A percentile compares a stretch with the other conserved stretches of the same genome.
These are phyloP conservation scores for Beverwykella pulmonaria DNA, from an alignment of 495 filamentous ascomycete genomes.

Conservation along the genomic window DNA sequence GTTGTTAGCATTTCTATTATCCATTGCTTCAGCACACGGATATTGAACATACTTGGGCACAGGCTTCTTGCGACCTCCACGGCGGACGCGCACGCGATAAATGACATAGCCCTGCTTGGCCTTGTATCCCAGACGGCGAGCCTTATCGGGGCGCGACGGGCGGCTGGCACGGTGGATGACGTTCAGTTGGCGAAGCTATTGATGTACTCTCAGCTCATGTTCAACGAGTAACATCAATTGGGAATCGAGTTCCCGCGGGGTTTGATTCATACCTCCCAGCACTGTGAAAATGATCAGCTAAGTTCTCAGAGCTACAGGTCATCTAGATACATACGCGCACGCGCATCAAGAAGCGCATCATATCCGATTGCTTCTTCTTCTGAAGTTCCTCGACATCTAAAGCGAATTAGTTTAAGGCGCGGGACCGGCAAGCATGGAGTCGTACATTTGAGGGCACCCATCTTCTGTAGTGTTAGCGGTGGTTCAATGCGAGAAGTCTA, in stretches of 20 bases:
- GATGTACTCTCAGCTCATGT: constrained; percentile 97
- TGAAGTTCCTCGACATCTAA: constrained; percentile 95
- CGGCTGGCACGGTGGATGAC: constrained; percentile 98
- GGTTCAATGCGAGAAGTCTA: constrained; percentile 1
- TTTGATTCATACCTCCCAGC: constrained; percentile 93
- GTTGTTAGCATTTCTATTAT: constrained; percentile 22
- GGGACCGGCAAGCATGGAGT: not conserved
- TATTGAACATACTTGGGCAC: constrained; percentile 48
- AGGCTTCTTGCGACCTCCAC: constrained; percentile 96
- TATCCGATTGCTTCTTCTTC: constrained; percentile 99
- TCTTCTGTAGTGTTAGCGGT: constrained; percentile 40
- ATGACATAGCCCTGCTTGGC: constrained; percentile 99
- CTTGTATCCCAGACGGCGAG: constrained; percentile 99
- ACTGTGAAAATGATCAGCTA: constrained; percentile 46
- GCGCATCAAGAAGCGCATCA: constrained; percentile 97
- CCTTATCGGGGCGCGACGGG: constrained; percentile 98
- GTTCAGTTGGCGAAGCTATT: constrained; percentile 98
- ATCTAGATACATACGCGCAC: constrained; percentile 61
- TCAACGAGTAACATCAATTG: constrained; percentile 97
- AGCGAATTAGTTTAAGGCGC: not conserved
- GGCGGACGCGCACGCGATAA: constrained; percentile 96
- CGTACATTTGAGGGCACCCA: constrained; percentile 46
- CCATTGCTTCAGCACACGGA: not conserved
- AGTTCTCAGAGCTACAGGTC: not conserved
- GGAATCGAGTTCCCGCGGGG: constrained; percentile 21